Base-by-base conservation (phyloP, 2,329 filamentous ascomycete species). In the Hymenotorrendiella dingleyae region DNA sequence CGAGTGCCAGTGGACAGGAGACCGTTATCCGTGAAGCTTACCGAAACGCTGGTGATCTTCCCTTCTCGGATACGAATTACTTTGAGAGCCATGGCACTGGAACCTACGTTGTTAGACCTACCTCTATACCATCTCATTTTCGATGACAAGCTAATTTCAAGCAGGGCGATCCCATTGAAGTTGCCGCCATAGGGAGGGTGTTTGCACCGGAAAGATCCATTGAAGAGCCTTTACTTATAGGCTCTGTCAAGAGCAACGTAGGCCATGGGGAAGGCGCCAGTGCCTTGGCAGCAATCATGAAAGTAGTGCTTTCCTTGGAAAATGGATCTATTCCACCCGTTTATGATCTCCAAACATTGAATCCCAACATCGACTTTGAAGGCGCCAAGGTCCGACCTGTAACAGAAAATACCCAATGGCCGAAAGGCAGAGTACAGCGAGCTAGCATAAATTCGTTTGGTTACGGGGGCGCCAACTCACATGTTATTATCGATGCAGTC, bases 1-100 rank as follows among this genome's bases (percentile, higher is more conserved):
- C 76, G 0, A 76, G 63, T 39, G 54, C 61, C 1, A 40, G 50
- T 3, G 67, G 70, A 0, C 73, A 76, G 35, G 45, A 30, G 16
- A 33, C 27, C 7, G 27, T 34, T 4, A 49, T 49, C 7, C 30
- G 40, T 30, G 10, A 3, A 11, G 42, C 40, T 8, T 53, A 53
- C 35, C 27, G 14, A 19, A 27, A 33, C 6, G 38, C 38, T 3
- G 28, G 26, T 11, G 29, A 17, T 4, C 14, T 19, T 2, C 28
- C 40, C 11, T 23, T 28, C 14, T 11, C 17, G 64, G 19, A 38
- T 6, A 45, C 41, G 7, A 32, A 10, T n/a, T 54, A 50, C 21
- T 21, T 52, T 6, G 51, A 54, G 26, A 41, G 41, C 14, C 48
- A 52, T 38, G 48, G 46, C n/a, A n/a, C n/a, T n/a, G n/a, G n/a